phyloP scores from a whole-genome alignment of 2,329 filamentous ascomycete genomes.

The Sarocladium brachiariae region DNA sequence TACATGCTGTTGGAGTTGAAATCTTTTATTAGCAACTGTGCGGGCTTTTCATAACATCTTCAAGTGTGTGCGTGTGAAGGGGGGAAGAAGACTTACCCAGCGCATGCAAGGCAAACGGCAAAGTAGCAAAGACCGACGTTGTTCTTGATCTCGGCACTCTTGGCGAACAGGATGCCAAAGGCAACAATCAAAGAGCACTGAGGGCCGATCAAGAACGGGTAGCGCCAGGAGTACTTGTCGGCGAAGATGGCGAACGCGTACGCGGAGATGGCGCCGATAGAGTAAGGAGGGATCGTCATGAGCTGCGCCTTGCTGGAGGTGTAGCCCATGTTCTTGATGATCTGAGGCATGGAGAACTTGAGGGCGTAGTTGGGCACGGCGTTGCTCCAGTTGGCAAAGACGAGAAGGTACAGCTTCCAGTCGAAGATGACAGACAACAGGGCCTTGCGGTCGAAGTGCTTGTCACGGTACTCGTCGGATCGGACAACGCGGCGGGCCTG shows the following conservation, averaged over 20 bases:
- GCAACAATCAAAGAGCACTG: no score
- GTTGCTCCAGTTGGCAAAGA: constrained; percentile 10
- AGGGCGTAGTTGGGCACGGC: constrained; percentile 28
- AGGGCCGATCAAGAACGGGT: constrained; percentile 30
- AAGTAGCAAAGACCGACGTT: no score
- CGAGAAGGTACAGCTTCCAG: constrained; percentile 24
- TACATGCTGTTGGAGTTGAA: constrained; percentile 35
- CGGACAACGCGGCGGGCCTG: constrained; percentile 15
- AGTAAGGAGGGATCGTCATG: constrained; percentile 29
- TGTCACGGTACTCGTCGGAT: constrained; percentile 25
- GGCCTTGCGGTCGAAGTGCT: constrained; percentile 25
- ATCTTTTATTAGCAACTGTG: no score
- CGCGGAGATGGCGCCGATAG: constrained; percentile 27
- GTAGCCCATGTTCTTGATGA: constrained; percentile 28
- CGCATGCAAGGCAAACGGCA: no score
- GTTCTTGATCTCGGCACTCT: no score
- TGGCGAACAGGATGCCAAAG: constrained; percentile 24
- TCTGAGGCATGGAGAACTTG: constrained; percentile 28
- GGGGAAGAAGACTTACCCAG: constrained; percentile 39
- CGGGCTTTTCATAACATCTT: no score
- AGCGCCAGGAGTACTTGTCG: constrained; percentile 57
- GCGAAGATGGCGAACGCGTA: constrained; percentile 54
- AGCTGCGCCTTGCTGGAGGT: constrained; percentile 25
- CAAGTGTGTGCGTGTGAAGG: no score
- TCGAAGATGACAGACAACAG: no score